Evolutionary conservation across 208 protist genomes (phyloP).

Genomic region (Crithidia acanthocephali): DNA sequence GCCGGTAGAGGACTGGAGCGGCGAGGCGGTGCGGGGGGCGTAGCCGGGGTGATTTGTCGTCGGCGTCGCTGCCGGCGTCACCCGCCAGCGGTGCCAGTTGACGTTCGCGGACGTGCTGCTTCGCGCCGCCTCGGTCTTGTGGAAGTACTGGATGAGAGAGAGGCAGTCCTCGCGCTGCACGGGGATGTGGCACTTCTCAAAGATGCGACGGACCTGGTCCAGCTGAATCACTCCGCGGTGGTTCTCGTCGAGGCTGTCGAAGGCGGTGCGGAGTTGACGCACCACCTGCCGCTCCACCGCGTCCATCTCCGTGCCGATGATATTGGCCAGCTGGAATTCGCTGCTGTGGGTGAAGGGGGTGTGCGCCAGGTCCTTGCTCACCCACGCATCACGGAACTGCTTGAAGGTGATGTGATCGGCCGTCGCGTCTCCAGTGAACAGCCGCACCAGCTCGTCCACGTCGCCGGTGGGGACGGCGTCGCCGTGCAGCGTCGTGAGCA

Average conservation of each 20-base stretch:
- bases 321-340: constrained; percentile 86
- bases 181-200: constrained; percentile 65
- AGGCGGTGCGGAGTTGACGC: constrained; percentile 79
- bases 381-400: constrained; percentile 89
- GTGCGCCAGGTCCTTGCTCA: constrained; percentile 78
- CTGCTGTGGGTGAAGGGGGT: constrained; percentile 54
- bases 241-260: constrained; percentile 86
- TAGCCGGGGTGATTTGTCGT: not conserved
- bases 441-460: constrained; percentile 71
- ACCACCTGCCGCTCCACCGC: constrained; percentile 78
- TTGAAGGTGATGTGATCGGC: constrained; percentile 69
- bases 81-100: constrained; percentile 15
- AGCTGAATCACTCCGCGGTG: constrained; percentile 81
- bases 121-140: constrained; percentile 41
- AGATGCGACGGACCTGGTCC: constrained; percentile 62
- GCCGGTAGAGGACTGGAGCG: not conserved
- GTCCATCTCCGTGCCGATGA: constrained; percentile 78
- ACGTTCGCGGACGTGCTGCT: constrained; percentile 3
- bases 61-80: constrained; percentile 12
- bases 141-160: constrained; percentile 82
- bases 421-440: constrained; percentile 73
- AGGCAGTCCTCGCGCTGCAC: constrained; percentile 67
- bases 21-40: constrained; percentile 10
- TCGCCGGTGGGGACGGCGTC: constrained; percentile 56
- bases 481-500: constrained; percentile 78